Evolutionary conservation across 495 filamentous ascomycete genomes (phyloP).

Genomic region (Talaromyces wortmannii): DNA sequence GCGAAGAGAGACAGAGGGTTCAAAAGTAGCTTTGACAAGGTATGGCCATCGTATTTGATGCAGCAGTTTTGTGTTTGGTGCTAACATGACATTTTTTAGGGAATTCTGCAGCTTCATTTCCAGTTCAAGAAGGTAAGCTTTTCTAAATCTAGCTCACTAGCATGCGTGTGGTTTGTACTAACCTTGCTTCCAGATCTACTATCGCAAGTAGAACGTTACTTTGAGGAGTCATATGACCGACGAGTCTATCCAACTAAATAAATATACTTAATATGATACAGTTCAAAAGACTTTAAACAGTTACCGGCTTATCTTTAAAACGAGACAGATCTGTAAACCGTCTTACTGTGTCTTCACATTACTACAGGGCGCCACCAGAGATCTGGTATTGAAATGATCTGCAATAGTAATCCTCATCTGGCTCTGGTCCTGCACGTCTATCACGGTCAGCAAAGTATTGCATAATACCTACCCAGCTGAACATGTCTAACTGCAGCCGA

Average conservation of each 20-base stretch:
- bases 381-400: background rate
- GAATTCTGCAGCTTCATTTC: conserved; percentile 95
- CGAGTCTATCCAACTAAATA: background rate
- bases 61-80: background rate
- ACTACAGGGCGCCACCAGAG: too few relatives aligned
- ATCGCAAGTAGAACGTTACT: conserved; percentile 46
- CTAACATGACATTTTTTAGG: conserved; percentile 42
- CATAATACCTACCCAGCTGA: background rate
- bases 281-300: background rate
- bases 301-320: too few relatives aligned
- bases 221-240: background rate
- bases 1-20: conserved; percentile 93
- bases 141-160: conserved; percentile 47
- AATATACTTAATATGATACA: background rate
- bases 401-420: background rate
- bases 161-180: conserved; percentile 38
- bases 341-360: too few relatives aligned
- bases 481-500: background rate
- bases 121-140: conserved; percentile 78
- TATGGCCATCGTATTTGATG: conserved; percentile 30
- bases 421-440: background rate
- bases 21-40: conserved; percentile 96
- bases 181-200: conserved; percentile 48
- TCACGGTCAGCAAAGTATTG: background rate
- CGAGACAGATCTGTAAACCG: too few relatives aligned